Base-by-base conservation (phyloP, 2,329 filamentous ascomycete genomes). In the Pseudodiploospora longispora region DNA sequence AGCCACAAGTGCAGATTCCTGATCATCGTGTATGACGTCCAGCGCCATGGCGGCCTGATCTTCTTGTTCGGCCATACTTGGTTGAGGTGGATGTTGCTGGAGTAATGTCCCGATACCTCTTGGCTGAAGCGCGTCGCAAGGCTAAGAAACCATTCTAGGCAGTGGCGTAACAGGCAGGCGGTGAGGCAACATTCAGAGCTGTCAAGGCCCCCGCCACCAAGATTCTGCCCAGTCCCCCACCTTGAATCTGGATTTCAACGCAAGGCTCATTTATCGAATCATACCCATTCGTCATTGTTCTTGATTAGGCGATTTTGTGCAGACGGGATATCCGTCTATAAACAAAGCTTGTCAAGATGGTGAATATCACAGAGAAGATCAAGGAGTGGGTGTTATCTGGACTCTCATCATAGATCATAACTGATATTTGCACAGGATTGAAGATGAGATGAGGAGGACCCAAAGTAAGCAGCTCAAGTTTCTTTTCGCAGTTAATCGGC, bases 291-390 rank as follows among this genome's bases (percentile, higher is more conserved):
- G 35, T 12, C 7, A 37, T 36, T 4, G 5, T 30, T 42, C 32
- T 30, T 36, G 27, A 30, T 5, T 36, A 10, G 12, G 28, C 29
- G 4, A 12, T 12, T 35, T 4, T 36, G 19, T 8, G 27, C 10
- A 59, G 59, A 61, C 59, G 59, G 58, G 44, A 51, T 36, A 36
- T 28, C 59, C 57, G 55, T 57, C 53, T 58, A 47, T 56, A 60
- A 61, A 59, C 10, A 58, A 58, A 49, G 50, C 46, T 49, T 52
- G 51, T 44, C 67, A 77, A 70, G 59, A 98, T 98, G 93, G 93
- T 97, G 68, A 97, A 97, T 74, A 98, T 98, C 55, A 97, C 93
- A 54, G 94, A 98, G 44, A 97, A 95, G 78, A 98, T 98, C 74
- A 98, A 98, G 77, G 93, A 97, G 91, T 95, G 69, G 60, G 83